Conservation (phyloP, 805 yeast species). For the Nematodospora valgi region DNA sequence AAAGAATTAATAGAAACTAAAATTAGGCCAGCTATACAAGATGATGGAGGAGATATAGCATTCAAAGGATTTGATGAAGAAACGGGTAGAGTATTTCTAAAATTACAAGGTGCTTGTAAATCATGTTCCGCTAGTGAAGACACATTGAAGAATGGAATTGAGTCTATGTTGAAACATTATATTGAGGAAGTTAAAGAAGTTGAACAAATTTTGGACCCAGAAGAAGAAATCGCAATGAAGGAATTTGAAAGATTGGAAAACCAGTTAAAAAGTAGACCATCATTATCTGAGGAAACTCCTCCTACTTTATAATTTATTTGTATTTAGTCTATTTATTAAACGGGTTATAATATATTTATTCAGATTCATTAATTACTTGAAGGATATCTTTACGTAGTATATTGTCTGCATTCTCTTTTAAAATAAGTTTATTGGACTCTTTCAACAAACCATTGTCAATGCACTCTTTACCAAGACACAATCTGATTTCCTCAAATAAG, state of each 20-base stretch:
- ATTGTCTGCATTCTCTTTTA: conserved; percentile 11
- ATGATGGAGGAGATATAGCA: conserved; percentile 97
- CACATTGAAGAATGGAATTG: conserved; percentile 92
- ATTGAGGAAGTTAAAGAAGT: conserved; percentile 93
- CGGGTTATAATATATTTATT: neutral
- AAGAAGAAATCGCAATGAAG: conserved; percentile 71
- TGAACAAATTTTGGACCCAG: conserved; percentile 74
- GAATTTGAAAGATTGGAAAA: conserved; percentile 85
- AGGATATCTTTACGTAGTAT: conserved; percentile 9
- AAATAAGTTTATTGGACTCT: conserved; percentile 25
- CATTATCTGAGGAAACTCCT: conserved; percentile 8
- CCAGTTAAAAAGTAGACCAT: conserved; percentile 20
- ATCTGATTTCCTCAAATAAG: conserved; percentile 34
- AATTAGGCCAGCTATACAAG: conserved; percentile 96
- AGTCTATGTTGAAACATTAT: conserved; percentile 94
- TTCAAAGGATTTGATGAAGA: conserved; percentile 82
- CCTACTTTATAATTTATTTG: conserved; percentile 6
- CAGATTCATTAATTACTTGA: neutral
- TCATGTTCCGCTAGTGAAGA: conserved; percentile 88
- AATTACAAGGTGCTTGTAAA: conserved; percentile 93
- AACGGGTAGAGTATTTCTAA: conserved; percentile 82
- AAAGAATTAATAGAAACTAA: conserved; percentile 91
- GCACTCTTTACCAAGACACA: conserved; percentile 31
- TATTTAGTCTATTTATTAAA: neutral
- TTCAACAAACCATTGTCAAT: conserved; percentile 35